Percentiles rank a stretch among this genome's conserved stretches.
phyloP scores from a whole-genome alignment of 768 basidiomycete genomes.

The Mrakia blollopis region DNA sequence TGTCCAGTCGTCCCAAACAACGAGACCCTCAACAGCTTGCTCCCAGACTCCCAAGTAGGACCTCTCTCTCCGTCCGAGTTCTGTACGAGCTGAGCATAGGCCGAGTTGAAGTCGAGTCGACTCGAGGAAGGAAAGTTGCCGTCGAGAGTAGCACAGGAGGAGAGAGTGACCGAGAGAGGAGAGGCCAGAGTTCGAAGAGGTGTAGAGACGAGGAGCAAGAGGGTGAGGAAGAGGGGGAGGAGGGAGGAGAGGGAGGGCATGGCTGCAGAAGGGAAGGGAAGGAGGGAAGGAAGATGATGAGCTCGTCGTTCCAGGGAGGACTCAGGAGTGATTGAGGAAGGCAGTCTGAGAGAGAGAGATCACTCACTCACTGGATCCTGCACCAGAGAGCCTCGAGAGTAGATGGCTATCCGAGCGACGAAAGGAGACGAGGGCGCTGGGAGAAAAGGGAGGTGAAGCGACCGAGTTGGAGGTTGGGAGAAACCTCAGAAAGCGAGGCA shows the following conservation, averaged over 20 bases:
- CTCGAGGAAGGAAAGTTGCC: conserved; percentile 32
- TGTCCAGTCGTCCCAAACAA: conserved; percentile 62
- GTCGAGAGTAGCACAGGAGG: conserved; percentile 34
- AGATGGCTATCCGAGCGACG: no score
- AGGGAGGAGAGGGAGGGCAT: conserved; percentile 2
- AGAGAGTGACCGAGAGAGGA: conserved; percentile 33
- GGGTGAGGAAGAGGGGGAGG: background rate
- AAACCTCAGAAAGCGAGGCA: no score
- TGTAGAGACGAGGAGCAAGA: background rate
- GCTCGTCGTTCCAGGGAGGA: background rate
- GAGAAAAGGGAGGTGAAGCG: no score
- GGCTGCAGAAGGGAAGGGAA: background rate
- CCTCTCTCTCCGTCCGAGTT: conserved; percentile 36
- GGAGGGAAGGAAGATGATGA: background rate
- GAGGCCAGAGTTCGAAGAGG: background rate
- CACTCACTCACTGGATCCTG: no score
- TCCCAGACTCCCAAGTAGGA: conserved; percentile 37
- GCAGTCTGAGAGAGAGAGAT: background rate
- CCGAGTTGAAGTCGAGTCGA: conserved; percentile 57
- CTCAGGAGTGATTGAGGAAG: no score
- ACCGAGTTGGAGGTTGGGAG: no score
- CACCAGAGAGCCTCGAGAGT: no score
- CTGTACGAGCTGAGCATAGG: conserved; percentile 39
- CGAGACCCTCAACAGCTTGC: conserved; percentile 40
- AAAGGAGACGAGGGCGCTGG: no score